Conservation (phyloP, 345 rosid genomes). For the Populus davidiana region DNA sequence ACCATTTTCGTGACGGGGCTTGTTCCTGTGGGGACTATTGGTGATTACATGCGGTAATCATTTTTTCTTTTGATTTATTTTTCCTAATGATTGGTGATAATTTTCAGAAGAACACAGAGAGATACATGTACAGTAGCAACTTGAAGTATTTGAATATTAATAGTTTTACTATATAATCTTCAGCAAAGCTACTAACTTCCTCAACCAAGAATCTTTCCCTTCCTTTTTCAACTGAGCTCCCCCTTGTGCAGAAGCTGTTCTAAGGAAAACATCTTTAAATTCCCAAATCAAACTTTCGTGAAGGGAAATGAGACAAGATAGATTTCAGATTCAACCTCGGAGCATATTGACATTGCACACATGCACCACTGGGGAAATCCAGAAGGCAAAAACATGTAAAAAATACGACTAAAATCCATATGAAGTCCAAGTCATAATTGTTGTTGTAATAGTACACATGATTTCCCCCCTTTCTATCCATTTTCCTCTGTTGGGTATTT, state of each 20-base stretch:
- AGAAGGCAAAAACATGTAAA: neutral
- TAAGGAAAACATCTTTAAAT: neutral
- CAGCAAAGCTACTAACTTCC: neutral
- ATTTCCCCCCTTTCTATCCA: neutral
- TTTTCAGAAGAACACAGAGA: neutral
- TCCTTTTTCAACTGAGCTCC: too few species aligned
- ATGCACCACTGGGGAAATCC: neutral
- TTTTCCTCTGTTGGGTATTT: neutral
- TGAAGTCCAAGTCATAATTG: too few species aligned
- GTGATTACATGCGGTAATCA: constrained; percentile 6
- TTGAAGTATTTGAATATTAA: too few species aligned
- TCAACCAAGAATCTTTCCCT: too few species aligned
- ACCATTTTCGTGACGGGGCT: constrained; percentile 68
- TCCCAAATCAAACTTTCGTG: too few species aligned
- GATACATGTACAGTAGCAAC: constrained; percentile 6
- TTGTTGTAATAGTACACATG: too few species aligned
- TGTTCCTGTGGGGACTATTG: constrained; percentile 93
- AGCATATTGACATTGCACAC: neutral
- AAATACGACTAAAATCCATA: neutral
- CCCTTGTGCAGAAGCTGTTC: too few species aligned
- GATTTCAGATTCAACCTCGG: neutral
- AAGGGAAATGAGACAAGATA: too few species aligned
- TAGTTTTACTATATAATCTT: neutral
- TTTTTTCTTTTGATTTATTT: neutral
- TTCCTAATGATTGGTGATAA: constrained; percentile 1